Base-by-base conservation (phyloP, 306 rosid species). In the Castanospermum australe region DNA sequence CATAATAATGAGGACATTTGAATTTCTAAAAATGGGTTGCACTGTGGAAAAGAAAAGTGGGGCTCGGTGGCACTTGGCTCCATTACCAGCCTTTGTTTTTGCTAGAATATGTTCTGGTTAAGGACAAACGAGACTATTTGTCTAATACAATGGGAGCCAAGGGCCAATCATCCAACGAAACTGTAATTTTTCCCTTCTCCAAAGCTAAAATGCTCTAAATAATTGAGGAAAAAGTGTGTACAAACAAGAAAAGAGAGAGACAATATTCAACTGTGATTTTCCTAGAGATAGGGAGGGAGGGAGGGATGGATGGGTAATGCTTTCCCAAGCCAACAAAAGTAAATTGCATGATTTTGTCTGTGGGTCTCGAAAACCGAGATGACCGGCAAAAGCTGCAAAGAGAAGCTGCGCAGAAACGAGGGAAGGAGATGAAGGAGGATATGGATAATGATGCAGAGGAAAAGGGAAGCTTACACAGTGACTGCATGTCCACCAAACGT, bases 401-500 rank as follows among this genome's bases (percentile, higher is more conserved):
- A 81, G 86, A 90, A 90, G 84, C 85, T 83, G 69, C 5, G 85
- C 50, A 81, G 79, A 81, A 81, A 77, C 74, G 59, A 52, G 41
- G 1, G 22, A 50, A 15, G 25, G 60, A 44, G 30, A 25, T 6
- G 70, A 73, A 54, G 30, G 45, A 12, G 8, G 22, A 41, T 20
- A 17, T 21, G 35, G 25, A 45, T 10, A 48, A 62, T 12, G 66
- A 52, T 59, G 54, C 0, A 0, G 24, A 39, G 42, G 2, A 20
- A 67, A 79, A 35, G 42, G 2, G 77, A 47, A 17, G 51, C 91
- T 81, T 84, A 95, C 99, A 95, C 99, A 47, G 99, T 95, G 10
- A 95, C 96, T 56, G 99, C 99, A 78, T 95, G 99, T 63, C 99
- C 99, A 79, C 99, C 99, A 81, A 95, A 95, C 20, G 99, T 95